These are phyloP conservation scores for Naganishia antarctica DNA, from an alignment of 768 basidiomycete genomes.

Conservation along the genomic window DNA sequence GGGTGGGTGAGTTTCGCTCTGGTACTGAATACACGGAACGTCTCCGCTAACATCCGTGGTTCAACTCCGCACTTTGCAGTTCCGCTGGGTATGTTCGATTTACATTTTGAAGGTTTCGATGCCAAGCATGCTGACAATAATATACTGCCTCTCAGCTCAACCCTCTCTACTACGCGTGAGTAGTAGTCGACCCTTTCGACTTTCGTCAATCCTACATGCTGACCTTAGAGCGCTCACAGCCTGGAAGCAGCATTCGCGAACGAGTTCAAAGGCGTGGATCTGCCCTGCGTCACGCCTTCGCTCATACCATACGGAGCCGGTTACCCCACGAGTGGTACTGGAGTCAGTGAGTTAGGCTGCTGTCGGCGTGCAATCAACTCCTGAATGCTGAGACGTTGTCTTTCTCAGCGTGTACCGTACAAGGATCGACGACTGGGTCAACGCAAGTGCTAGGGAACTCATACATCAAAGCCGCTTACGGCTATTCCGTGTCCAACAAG, in stretches of 20 bases:
- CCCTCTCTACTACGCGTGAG: slow-evolving; percentile 19
- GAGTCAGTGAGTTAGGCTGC: not conserved
- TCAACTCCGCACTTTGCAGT: slow-evolving; percentile 1
- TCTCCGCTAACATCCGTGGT: slow-evolving; percentile 13
- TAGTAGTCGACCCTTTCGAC: not conserved
- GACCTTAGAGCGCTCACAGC: not conserved
- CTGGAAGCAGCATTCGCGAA: slow-evolving; percentile 35
- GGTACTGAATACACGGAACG: slow-evolving; percentile 3
- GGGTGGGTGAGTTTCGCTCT: slow-evolving; percentile 18
- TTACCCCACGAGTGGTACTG: slow-evolving; percentile 14
- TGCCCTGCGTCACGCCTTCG: slow-evolving; percentile 17
- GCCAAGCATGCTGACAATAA: slow-evolving; percentile 37
- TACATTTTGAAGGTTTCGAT: slow-evolving; percentile 31
- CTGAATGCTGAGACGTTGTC: not conserved
- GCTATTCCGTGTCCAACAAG: slow-evolving; percentile 30
- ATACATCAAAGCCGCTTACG: slow-evolving; percentile 27
- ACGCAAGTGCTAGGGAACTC: slow-evolving; percentile 30
- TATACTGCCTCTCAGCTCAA: slow-evolving; percentile 40
- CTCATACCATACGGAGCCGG: slow-evolving; percentile 21
- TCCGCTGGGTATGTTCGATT: slow-evolving; percentile 16
- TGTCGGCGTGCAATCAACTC: slow-evolving; percentile 6
- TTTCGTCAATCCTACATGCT: not conserved
- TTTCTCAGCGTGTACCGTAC: slow-evolving; percentile 9
- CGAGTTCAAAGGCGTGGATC: slow-evolving; percentile 17
- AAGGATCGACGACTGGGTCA: slow-evolving; percentile 33